These are phyloP conservation scores for Glycyrrhiza uralensis DNA, from an alignment of 306 rosid species.

Conservation along the genomic window DNA sequence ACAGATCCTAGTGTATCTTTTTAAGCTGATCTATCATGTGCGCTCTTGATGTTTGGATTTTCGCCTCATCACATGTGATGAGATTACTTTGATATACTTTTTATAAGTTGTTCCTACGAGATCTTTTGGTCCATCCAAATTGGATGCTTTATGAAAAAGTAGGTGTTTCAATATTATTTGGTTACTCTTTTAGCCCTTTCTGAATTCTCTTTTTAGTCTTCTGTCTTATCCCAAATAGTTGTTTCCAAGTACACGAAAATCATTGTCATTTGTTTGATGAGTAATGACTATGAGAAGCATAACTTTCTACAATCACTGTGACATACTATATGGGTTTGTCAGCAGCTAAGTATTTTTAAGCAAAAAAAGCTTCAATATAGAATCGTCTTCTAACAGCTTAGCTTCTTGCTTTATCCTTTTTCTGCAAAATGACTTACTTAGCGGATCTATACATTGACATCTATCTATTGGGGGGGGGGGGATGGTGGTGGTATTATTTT, in stretches of 20 bases:
- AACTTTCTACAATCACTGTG: neutral
- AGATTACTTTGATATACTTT: neutral
- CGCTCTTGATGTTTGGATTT: neutral
- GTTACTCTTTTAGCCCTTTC: neutral
- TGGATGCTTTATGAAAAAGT: neutral
- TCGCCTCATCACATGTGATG: neutral
- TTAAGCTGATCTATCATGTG: neutral
- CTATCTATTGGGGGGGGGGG: neutral
- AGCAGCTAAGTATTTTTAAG: neutral
- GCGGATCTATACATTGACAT: neutral
- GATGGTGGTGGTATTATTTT: conserved; percentile 15
- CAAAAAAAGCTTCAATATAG: neutral
- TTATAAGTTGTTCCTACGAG: neutral
- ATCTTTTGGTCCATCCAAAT: conserved; percentile 10
- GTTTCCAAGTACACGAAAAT: neutral
- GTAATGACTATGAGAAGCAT: neutral
- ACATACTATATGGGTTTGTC: neutral
- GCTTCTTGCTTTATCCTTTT: neutral
- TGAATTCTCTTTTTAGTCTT: conserved; percentile 6
- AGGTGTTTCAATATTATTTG: neutral
- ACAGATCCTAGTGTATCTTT: neutral
- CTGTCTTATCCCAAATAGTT: neutral
- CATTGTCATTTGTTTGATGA: neutral
- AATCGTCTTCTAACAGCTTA: neutral
- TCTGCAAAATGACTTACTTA: neutral